phyloP scores from a whole-genome alignment of 2,329 filamentous ascomycete species.

The Septoria linicola region DNA sequence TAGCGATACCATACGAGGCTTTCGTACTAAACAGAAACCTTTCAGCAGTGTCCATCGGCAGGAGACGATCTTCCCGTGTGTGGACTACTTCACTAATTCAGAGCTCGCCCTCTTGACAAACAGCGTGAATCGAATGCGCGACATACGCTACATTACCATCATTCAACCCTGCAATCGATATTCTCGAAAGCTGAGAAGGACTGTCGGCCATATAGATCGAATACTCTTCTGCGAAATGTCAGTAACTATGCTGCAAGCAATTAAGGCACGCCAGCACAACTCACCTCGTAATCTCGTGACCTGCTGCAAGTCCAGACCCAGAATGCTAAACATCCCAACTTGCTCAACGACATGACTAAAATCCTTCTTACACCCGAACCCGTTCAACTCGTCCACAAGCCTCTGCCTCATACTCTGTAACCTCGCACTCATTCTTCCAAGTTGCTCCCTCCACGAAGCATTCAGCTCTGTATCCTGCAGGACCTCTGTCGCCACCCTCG shows the following conservation, averaged over 20 bases:
- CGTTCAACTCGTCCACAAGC: conserved; percentile 89
- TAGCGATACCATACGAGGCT: not conserved
- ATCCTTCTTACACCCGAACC: conserved; percentile 90
- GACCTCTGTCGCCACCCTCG: conserved; percentile 87
- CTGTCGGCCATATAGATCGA: conserved; percentile 14
- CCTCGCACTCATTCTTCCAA: conserved; percentile 97
- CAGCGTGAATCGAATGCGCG: conserved; percentile 5
- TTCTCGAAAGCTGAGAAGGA: not conserved
- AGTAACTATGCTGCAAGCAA: no score
- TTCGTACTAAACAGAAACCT: not conserved
- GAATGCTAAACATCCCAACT: conserved; percentile 99
- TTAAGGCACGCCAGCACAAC: no score
- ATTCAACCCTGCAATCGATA: conserved; percentile 12
- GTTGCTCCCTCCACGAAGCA: conserved; percentile 89
- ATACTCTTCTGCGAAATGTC: conserved; percentile 14
- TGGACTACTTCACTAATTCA: not conserved
- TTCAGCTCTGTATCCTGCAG: conserved; percentile 80
- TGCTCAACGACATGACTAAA: conserved; percentile 98
- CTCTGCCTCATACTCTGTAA: conserved; percentile 97
- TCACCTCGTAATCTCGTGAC: not conserved
- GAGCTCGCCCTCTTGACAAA: no score
- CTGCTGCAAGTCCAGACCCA: conserved; percentile 63
- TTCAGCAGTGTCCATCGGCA: not conserved
- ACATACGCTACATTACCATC: conserved; percentile 9
- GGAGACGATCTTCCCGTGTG: not conserved